Evolutionary conservation across 2,329 filamentous ascomycete genomes (phyloP), one percentile per base, ranked within the genome.

Genomic region (Anthostomella pinea): DNA sequence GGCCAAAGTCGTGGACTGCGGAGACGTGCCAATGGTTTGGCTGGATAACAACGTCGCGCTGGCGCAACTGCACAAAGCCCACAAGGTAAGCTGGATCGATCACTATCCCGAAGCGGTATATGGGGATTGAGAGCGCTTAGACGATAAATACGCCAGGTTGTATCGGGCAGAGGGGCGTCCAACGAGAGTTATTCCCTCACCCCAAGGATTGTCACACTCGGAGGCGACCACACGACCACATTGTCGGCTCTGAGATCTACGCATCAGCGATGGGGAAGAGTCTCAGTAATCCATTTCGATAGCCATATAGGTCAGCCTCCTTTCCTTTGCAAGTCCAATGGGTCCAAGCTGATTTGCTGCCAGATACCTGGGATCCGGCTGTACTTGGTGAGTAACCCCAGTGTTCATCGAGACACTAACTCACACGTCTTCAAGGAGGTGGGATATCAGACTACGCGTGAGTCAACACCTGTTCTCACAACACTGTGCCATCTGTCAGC

Each of bases 21-120:
- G 87, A 20, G 86, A 91, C 51, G 85, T 87, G 37, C 83, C 83
- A 2, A 69, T 89, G 41, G 87, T 83, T 0, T 85, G 83, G 8
- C 81, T 90, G 46, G 85, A 91, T 62, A 91, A 90, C 57, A 77
- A 69, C 0, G 66, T 89, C 1, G 86, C 87, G 0, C 66, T 90
- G 38, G 73, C 74, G 10, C 85, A 90, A 59, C 85, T 91, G 72
- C 82, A 77, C 37, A 79, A 84, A 56, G 83, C 83, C 0, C 76
- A 81, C 49, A 64, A 63, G 58, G 70, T 70, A 38, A 43, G 52
- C 49, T 19, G 8, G 30, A 17, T n/a, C n/a, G n/a, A n/a, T n/a
- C n/a, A n/a, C n/a, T n/a, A n/a, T n/a, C n/a, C n/a, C n/a, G n/a
- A n/a, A n/a, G n/a, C n/a, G n/a, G n/a, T n/a, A n/a, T n/a, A n/a